A percentile compares a stretch with the other conserved stretches of the same genome.
phyloP scores from a whole-genome alignment of 2,329 filamentous ascomycete species.

The Alternaria sp. region DNA sequence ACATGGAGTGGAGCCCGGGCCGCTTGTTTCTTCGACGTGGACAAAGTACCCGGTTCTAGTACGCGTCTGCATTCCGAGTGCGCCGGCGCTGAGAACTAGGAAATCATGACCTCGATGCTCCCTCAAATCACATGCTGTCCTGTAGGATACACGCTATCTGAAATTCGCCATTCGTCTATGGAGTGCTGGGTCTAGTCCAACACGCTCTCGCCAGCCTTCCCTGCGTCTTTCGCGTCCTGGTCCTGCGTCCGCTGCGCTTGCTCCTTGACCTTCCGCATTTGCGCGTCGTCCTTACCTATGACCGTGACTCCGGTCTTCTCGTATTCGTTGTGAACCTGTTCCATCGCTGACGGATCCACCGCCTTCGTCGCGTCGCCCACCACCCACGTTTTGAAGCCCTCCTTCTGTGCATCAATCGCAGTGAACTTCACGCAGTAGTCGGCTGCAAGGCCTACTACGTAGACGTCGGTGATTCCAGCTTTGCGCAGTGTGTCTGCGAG shows the following conservation, averaged over 20 bases:
- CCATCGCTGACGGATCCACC: slow-evolving; percentile 71
- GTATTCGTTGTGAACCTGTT: slow-evolving; percentile 63
- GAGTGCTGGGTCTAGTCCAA: slow-evolving; percentile 4
- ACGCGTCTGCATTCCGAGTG: slow-evolving; percentile 4
- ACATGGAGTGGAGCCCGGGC: slow-evolving; percentile 3
- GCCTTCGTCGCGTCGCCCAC: slow-evolving; percentile 80
- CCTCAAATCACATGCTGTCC: neutral
- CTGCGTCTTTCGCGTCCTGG: slow-evolving; percentile 10
- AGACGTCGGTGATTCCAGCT: slow-evolving; percentile 77
- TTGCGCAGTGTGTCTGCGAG: slow-evolving; percentile 67
- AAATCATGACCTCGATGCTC: neutral
- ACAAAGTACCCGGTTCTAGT: neutral
- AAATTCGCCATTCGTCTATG: neutral
- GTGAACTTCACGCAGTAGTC: slow-evolving; percentile 91
- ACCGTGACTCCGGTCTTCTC: slow-evolving; percentile 68
- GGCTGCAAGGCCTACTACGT: slow-evolving; percentile 82
- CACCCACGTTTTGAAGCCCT: slow-evolving; percentile 80
- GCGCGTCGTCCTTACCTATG: slow-evolving; percentile 65
- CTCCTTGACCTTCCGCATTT: slow-evolving; percentile 62
- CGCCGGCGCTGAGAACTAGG: neutral
- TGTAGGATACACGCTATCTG: neutral
- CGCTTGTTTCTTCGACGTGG: neutral
- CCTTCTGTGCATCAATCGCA: slow-evolving; percentile 77
- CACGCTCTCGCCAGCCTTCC: slow-evolving; percentile 12
- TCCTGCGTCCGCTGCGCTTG: slow-evolving; percentile 14